These are phyloP conservation scores for Colletotrichum sp. DNA, from an alignment of 2,329 filamentous ascomycete species.

Conservation along the genomic window DNA sequence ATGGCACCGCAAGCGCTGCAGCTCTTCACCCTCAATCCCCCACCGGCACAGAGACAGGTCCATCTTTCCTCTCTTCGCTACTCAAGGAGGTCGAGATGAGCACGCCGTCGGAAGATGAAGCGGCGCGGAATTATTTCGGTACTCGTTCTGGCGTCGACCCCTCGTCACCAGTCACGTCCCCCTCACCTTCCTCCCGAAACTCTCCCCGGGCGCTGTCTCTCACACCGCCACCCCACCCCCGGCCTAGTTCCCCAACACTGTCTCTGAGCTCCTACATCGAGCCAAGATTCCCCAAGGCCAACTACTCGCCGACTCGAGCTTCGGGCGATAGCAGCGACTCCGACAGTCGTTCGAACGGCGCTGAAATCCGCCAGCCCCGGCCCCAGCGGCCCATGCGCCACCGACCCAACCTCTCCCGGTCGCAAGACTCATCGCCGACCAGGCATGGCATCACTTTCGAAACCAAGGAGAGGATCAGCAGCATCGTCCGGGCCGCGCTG, in stretches of 20 bases:
- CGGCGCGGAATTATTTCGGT: slow-evolving; percentile 43
- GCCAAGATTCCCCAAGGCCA: slow-evolving; percentile 75
- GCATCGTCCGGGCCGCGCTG: slow-evolving; percentile 83
- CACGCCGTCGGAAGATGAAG: slow-evolving; percentile 63
- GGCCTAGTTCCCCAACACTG: slow-evolving; percentile 69
- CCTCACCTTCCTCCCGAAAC: slow-evolving; percentile 66
- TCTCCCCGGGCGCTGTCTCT: slow-evolving; percentile 71
- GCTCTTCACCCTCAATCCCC: not conserved
- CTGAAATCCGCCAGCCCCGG: slow-evolving; percentile 59
- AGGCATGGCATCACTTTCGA: slow-evolving; percentile 73
- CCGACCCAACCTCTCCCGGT: slow-evolving; percentile 45
- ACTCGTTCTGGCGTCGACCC: slow-evolving; percentile 30
- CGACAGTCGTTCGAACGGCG: slow-evolving; percentile 37
- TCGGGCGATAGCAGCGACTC: slow-evolving; percentile 53
- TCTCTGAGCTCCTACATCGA: slow-evolving; percentile 75
- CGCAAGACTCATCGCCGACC: slow-evolving; percentile 71
- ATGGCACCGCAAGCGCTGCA: not conserved
- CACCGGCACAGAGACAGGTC: slow-evolving; percentile 50
- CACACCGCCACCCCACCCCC: slow-evolving; percentile 71
- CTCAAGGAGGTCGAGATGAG: slow-evolving; percentile 84
- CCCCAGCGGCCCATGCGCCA: slow-evolving; percentile 50
- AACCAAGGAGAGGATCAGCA: slow-evolving; percentile 87
- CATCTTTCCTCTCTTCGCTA: slow-evolving; percentile 85
- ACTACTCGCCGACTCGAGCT: slow-evolving; percentile 68
- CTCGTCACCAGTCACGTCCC: slow-evolving; percentile 72